Evolutionary conservation across 106 monocot species (phyloP).

Genomic region (Dendrobium officinale): DNA sequence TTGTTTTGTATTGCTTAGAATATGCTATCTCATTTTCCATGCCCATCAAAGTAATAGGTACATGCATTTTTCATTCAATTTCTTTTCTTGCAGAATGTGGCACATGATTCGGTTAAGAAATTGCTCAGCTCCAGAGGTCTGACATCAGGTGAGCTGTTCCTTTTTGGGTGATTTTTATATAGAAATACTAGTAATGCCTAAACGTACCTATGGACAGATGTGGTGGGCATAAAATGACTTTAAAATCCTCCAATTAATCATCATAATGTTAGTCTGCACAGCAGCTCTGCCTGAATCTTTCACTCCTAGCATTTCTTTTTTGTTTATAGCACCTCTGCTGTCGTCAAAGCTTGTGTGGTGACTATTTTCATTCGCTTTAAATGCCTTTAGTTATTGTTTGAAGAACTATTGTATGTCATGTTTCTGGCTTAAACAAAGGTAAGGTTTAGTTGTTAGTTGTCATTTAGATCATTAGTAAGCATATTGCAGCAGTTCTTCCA

Average conservation of each 20-base stretch:
- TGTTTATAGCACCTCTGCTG: not conserved
- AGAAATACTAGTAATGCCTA: not conserved
- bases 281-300: not conserved
- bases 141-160: slow-evolving; percentile 35
- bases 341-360: not conserved
- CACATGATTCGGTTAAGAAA: slow-evolving; percentile 39
- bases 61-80: not conserved
- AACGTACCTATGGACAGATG: not conserved
- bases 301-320: not conserved
- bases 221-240: not conserved
- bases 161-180: not conserved
- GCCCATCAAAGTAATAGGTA: not conserved
- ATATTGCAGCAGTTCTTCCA: too few relatives aligned
- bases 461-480: too few relatives aligned
- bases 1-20: not conserved
- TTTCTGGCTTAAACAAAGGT: too few relatives aligned
- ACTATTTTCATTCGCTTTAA: not conserved
- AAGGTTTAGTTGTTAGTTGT: too few relatives aligned
- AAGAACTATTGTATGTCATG: not conserved
- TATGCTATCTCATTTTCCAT: not conserved
- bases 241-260: not conserved
- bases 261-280: not conserved
- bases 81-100: slow-evolving; percentile 44
- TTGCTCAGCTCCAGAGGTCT: slow-evolving; percentile 21
- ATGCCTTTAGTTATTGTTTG: not conserved